Percentiles rank a stretch among this genome's conserved stretches.
phyloP scores from a whole-genome alignment of 2,329 filamentous ascomycete genomes.

The Beauveria sp. region DNA sequence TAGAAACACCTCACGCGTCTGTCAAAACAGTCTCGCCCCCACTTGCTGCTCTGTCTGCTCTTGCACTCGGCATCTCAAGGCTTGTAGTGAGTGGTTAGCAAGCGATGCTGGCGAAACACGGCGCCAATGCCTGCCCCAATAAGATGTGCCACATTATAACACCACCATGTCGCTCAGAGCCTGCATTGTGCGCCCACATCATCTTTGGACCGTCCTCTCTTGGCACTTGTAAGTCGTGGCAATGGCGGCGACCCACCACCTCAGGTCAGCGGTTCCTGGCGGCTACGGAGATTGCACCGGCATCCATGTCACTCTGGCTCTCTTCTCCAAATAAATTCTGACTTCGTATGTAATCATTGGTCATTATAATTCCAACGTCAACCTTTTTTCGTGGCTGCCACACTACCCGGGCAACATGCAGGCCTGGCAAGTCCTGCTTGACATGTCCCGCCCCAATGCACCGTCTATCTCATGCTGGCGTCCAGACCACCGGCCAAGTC shows the following conservation, averaged over 20 bases:
- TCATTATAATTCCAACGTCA: conserved; percentile 4
- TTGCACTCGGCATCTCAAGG: too few relatives aligned
- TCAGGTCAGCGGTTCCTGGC: background rate
- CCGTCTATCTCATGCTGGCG: conserved; percentile 16
- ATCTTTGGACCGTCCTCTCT: background rate
- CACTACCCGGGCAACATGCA: background rate
- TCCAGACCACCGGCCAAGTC: conserved; percentile 55
- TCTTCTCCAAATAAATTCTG: background rate
- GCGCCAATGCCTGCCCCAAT: background rate
- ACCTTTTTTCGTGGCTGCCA: background rate
- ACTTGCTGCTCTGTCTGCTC: too few relatives aligned
- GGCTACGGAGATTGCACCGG: conserved; percentile 3
- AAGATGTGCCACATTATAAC: background rate
- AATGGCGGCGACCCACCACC: background rate
- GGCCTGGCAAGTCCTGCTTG: background rate
- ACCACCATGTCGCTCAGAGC: background rate
- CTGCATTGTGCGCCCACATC: background rate
- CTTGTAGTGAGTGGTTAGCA: background rate
- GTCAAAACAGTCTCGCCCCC: too few relatives aligned
- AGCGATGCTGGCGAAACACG: background rate
- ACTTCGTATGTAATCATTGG: conserved; percentile 3
- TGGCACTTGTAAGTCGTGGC: background rate
- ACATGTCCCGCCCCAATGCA: background rate
- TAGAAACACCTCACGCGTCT: too few relatives aligned
- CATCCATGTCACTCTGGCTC: background rate